Evolutionary conservation across 306 rosid genomes (phyloP), one percentile per base, ranked within the genome.

Genomic region (Echinosophora koreensis): DNA sequence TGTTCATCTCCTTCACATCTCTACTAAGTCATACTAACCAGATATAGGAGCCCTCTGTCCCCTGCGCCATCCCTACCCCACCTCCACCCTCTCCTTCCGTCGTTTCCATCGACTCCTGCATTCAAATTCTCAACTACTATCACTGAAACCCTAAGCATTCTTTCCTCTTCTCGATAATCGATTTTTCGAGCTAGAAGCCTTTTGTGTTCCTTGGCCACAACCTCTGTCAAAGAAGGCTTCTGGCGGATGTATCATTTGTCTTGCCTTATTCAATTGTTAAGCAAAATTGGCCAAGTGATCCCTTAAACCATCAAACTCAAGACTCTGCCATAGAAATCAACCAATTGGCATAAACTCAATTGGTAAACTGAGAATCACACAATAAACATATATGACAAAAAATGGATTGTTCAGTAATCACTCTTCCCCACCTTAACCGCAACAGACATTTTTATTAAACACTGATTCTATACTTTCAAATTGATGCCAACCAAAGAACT

Each of bases 161-260:
- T 86, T 96, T 96, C 87, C 95, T 83, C 78, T 89, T 92, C 88
- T 96, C 99, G 27, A 92, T 96, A 27, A 96, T 83, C 27, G 96
- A 84, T 89, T 96, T 96, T 70, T n/a, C 99, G 90, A 73, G 99
- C 98, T 77, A 96, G 99, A 77, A 92, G 96, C 70, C 90, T 91
- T 80, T 85, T 96, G 82, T 96, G 99, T 58, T 96, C 99, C 82
- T 91, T 96, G 68, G 89, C 97, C 49, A 96, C 94, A 46, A 79
- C 79, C 51, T 96, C 99, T 5, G 93, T 71, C 76, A 96, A 73
- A 51, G 78, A 55, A 50, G 98, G 90, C 77, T 82, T 81, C 87
- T n/a, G 94, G 89, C 69, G 97, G 97, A 79, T 73, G 77, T 60
- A 96, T 85, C 91, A 96, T 87, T 12, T 86, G 80, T 63, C 99